A percentile compares a stretch with the other conserved stretches of the same genome.
Conservation (phyloP, 139 green algal genomes). For the Coccomyxa sp. region DNA sequence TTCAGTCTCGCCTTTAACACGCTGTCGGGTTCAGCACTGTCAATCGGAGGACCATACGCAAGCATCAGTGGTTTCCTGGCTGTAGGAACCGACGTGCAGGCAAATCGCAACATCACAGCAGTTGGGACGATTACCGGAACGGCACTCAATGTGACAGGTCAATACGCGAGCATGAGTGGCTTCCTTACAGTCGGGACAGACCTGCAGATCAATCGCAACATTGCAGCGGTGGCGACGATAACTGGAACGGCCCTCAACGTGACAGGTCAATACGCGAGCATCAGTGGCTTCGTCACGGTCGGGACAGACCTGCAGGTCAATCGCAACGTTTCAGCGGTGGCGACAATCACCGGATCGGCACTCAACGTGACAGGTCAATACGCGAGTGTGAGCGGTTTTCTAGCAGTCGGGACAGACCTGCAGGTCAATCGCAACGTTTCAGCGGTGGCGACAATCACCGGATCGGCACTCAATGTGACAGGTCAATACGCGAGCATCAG, state of each 20-base stretch:
- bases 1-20: neutral
- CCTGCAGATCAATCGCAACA: neutral
- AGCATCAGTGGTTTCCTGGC: neutral
- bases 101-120: neutral
- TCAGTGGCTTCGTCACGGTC: neutral
- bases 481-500: neutral
- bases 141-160: neutral
- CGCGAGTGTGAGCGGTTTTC: neutral
- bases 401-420: neutral
- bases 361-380: neutral
- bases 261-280: neutral
- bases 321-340: neutral
- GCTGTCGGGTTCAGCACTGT: neutral
- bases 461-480: neutral
- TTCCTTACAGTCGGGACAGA: neutral
- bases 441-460: neutral
- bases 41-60: neutral
- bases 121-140: neutral
- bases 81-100: neutral
- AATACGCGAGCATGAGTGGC: neutral
- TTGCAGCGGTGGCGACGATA: neutral
- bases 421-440: neutral
- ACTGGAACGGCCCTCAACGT: neutral
- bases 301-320: neutral
- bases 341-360: neutral